These are phyloP conservation scores for Paraconiothyrium brasiliense DNA, from an alignment of 2,329 filamentous ascomycete species.

Conservation along the genomic window DNA sequence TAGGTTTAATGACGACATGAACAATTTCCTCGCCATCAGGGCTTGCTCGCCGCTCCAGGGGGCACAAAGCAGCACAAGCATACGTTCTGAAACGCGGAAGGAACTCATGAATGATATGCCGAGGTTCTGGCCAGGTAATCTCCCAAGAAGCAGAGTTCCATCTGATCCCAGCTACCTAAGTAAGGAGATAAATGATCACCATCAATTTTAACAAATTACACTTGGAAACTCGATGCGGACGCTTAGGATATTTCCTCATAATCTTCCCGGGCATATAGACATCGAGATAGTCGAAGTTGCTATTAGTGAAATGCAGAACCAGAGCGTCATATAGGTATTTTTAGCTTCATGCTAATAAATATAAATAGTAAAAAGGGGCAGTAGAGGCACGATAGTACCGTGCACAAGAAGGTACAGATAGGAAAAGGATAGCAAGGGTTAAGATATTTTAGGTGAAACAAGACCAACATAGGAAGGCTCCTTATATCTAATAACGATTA, in stretches of 20 bases:
- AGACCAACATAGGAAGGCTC: constrained; percentile 19
- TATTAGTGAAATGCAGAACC: background rate
- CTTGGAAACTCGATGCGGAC: no score
- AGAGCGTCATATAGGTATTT: background rate
- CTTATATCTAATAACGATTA: constrained; percentile 21
- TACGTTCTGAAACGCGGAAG: constrained; percentile 6
- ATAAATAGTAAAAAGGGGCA: constrained; percentile 12
- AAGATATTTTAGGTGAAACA: constrained; percentile 19
- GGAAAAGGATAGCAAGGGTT: constrained; percentile 11
- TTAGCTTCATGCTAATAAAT: background rate
- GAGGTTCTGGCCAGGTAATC: background rate
- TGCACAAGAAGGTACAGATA: constrained; percentile 19
- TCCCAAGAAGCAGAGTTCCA: no score
- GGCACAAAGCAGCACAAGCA: constrained; percentile 7
- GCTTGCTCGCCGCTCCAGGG: constrained; percentile 8
- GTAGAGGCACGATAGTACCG: constrained; percentile 17
- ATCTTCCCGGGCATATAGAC: no score
- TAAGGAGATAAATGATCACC: no score
- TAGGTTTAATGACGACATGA: constrained; percentile 9
- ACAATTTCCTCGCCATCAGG: constrained; percentile 5
- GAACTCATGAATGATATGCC: constrained; percentile 5
- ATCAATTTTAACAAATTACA: no score
- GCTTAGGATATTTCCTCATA: no score
- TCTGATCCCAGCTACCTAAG: no score
- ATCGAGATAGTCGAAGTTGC: constrained; percentile 6